Evolutionary conservation across 2,329 filamentous ascomycete genomes (phyloP).

Genomic region (Fusarium sororula): DNA sequence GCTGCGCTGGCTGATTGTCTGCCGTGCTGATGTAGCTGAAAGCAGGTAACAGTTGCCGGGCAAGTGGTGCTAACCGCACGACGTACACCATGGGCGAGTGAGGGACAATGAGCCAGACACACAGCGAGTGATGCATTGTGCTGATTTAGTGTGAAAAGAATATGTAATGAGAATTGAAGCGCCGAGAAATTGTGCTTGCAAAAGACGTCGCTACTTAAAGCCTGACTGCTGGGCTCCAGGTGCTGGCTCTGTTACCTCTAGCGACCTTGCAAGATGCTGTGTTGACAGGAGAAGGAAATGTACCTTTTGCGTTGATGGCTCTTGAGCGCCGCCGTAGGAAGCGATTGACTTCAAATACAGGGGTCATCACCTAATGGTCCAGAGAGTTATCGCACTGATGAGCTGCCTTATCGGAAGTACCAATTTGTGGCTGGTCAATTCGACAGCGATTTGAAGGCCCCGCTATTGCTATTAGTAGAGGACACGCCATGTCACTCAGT

Average conservation of each 20-base stretch:
- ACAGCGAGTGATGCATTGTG: background rate
- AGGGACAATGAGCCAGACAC: no score
- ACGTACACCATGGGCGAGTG: background rate
- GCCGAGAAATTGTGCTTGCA: no score
- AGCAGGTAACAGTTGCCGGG: background rate
- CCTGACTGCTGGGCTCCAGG: background rate
- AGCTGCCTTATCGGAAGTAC: background rate
- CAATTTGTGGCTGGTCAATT: background rate
- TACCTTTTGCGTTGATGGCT: background rate
- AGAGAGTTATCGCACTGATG: background rate
- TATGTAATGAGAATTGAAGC: background rate
- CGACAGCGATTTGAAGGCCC: background rate
- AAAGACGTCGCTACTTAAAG: background rate
- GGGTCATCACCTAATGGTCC: background rate
- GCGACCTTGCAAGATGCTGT: background rate
- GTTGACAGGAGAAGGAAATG: background rate
- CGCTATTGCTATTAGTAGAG: background rate
- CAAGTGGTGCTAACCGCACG: background rate
- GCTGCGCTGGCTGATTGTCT: no score
- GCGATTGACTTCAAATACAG: background rate
- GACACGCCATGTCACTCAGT: background rate
- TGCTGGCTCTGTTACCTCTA: background rate
- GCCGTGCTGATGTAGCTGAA: no score
- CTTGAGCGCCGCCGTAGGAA: background rate
- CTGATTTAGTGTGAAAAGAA: no score